Percentiles rank a stretch among this genome's conserved stretches.
Conservation (phyloP, 2,329 filamentous ascomycete species). For the Chaetomium sp. region DNA sequence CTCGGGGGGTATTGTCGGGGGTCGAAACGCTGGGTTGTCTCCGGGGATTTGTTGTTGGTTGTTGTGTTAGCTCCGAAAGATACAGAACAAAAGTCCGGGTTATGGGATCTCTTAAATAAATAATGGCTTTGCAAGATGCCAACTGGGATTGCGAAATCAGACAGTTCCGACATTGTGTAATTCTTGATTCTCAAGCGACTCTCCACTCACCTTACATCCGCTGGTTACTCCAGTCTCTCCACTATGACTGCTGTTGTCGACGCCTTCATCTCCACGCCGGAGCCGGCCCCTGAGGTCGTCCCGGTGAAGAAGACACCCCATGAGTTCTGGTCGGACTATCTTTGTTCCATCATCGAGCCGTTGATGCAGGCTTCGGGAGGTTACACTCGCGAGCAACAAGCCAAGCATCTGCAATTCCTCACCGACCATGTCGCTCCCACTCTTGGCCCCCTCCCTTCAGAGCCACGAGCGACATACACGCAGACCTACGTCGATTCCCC, state of each 20-base stretch:
- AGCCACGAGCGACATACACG: conserved; percentile 2
- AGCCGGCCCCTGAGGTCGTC: neutral
- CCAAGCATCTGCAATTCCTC: conserved; percentile 2
- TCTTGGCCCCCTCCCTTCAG: conserved; percentile 2
- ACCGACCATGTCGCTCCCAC: conserved; percentile 1
- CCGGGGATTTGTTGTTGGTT: too few relatives aligned
- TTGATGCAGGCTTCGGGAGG: neutral
- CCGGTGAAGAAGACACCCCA: neutral
- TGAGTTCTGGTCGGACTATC: conserved; percentile 1
- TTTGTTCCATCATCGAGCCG: neutral
- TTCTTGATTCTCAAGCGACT: neutral
- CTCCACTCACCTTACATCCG: neutral
- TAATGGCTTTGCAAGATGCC: too few relatives aligned
- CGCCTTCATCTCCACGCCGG: neutral
- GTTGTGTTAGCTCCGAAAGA: too few relatives aligned
- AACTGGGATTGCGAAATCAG: too few relatives aligned
- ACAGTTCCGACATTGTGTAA: neutral
- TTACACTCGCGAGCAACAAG: conserved; percentile 2
- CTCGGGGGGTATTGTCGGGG: too few relatives aligned
- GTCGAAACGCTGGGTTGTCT: too few relatives aligned
- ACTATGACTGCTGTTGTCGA: neutral
- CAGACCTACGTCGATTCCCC: conserved; percentile 2
- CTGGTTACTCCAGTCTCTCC: neutral
- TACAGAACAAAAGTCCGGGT: too few relatives aligned
- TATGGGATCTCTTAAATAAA: too few relatives aligned